A percentile compares a stretch with the other conserved stretches of the same genome.
These are phyloP conservation scores for Exophiala sideris DNA, from an alignment of 2,329 filamentous ascomycete genomes.

Conservation along the genomic window DNA sequence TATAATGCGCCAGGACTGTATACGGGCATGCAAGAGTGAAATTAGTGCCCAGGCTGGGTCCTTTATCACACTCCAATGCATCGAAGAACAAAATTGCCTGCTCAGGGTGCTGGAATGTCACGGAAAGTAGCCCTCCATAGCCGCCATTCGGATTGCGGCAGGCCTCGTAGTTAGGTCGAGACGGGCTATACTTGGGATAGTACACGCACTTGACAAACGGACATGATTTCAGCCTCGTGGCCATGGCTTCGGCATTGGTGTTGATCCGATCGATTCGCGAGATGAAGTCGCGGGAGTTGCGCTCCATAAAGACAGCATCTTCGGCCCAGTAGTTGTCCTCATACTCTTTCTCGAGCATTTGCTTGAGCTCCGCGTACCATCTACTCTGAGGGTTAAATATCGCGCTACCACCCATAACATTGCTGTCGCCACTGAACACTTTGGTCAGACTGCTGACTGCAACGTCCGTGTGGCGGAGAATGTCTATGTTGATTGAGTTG, in stretches of 20 bases:
- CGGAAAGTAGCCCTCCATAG: conserved; percentile 85
- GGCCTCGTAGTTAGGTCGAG: conserved; percentile 70
- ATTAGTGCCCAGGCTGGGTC: conserved; percentile 92
- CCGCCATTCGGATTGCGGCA: conserved; percentile 71
- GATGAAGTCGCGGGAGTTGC: conserved; percentile 90
- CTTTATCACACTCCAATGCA: conserved; percentile 80
- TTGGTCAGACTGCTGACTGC: conserved; percentile 95
- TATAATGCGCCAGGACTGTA: conserved; percentile 85
- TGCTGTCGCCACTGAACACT: conserved; percentile 94
- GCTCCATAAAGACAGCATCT: conserved; percentile 90
- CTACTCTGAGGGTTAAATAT: conserved; percentile 60
- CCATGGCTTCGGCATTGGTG: conserved; percentile 77
- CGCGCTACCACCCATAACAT: conserved; percentile 88
- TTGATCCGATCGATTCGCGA: conserved; percentile 81
- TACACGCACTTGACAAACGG: conserved; percentile 71
- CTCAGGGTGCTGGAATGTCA: conserved; percentile 67
- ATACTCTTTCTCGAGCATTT: conserved; percentile 61
- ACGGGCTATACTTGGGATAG: conserved; percentile 78
- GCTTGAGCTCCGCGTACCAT: conserved; percentile 69
- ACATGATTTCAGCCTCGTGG: conserved; percentile 63
- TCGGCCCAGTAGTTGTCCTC: conserved; percentile 94
- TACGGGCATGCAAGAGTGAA: conserved; percentile 92
- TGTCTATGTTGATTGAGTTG: conserved; percentile 93
- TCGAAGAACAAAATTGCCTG: conserved; percentile 84
- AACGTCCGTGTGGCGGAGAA: conserved; percentile 82